A percentile compares a stretch with the other conserved stretches of the same genome.
Evolutionary conservation across 495 filamentous ascomycete species (phyloP).

Genomic region (Cairneyella variabilis): DNA sequence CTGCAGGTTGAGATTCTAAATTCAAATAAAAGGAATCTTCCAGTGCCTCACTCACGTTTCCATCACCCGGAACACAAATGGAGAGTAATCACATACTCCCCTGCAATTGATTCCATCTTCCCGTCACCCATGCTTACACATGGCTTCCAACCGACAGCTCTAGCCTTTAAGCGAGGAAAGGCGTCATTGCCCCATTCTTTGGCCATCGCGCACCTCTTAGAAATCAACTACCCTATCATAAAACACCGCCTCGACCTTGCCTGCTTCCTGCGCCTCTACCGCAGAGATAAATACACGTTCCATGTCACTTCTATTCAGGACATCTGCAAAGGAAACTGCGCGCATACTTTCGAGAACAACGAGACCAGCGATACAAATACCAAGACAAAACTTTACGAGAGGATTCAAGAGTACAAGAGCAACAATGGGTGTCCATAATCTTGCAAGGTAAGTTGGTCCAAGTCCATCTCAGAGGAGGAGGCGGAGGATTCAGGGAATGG

Average conservation of each 20-base stretch:
- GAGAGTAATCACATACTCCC: too few relatives aligned
- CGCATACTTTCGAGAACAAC: neutral
- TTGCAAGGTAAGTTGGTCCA: slow-evolving; percentile 36
- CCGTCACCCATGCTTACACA: too few relatives aligned
- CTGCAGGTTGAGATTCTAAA: too few relatives aligned
- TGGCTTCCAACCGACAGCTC: too few relatives aligned
- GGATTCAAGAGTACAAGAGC: slow-evolving; percentile 43
- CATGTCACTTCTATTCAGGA: slow-evolving; percentile 15
- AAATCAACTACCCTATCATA: slow-evolving; percentile 5
- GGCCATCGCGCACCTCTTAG: slow-evolving; percentile 1
- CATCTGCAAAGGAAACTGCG: slow-evolving; percentile 4
- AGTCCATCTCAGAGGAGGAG: too few relatives aligned
- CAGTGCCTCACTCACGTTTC: too few relatives aligned
- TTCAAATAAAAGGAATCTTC: too few relatives aligned
- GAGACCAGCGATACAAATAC: neutral
- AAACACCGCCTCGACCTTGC: neutral
- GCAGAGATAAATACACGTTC: neutral
- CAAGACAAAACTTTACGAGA: neutral
- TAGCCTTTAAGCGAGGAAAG: too few relatives aligned
- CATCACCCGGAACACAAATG: too few relatives aligned
- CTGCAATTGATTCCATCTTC: too few relatives aligned
- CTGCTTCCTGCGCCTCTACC: neutral
- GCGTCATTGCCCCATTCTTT: neutral
- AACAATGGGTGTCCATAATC: slow-evolving; percentile 55
- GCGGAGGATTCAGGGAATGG: too few relatives aligned